Base-by-base conservation (phyloP, 306 rosid genomes). In the Dicorynia guianensis region DNA sequence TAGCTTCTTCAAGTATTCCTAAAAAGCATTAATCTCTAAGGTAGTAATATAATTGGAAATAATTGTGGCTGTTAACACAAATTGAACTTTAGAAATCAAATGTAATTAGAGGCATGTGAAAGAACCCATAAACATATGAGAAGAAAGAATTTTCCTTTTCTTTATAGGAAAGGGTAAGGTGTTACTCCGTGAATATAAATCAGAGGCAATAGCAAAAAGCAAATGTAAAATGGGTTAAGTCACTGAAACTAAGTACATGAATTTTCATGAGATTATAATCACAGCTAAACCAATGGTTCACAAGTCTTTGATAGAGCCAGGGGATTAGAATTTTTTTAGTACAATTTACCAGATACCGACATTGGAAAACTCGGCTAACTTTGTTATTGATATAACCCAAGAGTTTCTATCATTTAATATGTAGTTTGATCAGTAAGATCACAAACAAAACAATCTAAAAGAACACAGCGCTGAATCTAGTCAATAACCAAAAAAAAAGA, bases 391-490 rank as follows among this genome's bases (percentile, higher is more conserved):
- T 34, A 7, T 39, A 25, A 40, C 63, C 79, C 34, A 30, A 50
- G 36, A 49, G 49, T 30, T 42, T n/a, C 6, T 43, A 43, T 63
- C 19, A 44, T 42, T 8, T 43, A 63, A 39, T 53, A 9, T 8
- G 35, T 6, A 71, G 34, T 15, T 50, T 43, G 6, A 33, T 20
- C 14, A 56, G 5, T 39, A 3, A 8, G 4, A 63, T 40, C 20
- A 35, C 18, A 6, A 44, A 46, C 46, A 62, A 35, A 76, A 58
- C 3, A 63, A 66, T 10, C 19, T 20, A 70, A 63, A 74, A 43
- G 68, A 4, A 34, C 17, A 49, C 17, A 10, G 15, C 10, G 69
- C 8, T 39, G 20, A 11, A n/a, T 12, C 5, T 7, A 63, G 42
- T 5, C 7, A 38, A 38, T 4, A 38, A 44, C 12, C 12, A 11